A percentile compares a stretch with the other conserved stretches of the same genome.
Evolutionary conservation across 2,329 filamentous ascomycete species (phyloP).

Genomic region (Endocalyx cinctus): DNA sequence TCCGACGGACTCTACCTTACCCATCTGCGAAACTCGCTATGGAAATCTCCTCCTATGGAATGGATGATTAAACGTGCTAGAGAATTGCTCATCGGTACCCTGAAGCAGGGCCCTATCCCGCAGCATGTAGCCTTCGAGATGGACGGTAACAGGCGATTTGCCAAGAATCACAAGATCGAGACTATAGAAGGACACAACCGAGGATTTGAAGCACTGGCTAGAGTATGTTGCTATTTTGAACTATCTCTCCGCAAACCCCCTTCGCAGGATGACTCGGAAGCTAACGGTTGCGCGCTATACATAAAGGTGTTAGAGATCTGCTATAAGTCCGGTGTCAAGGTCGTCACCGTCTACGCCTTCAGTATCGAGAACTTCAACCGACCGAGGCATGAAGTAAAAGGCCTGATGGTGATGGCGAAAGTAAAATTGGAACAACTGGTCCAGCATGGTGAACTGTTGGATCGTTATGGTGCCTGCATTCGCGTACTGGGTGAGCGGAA

Average conservation of each 20-base stretch:
- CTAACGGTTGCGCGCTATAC: no score
- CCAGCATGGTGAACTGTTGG: conserved; percentile 87
- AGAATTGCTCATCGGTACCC: conserved; percentile 79
- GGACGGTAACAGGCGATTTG: conserved; percentile 96
- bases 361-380: conserved; percentile 99
- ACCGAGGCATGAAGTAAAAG: conserved; percentile 93
- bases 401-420: conserved; percentile 96
- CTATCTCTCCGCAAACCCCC: no score
- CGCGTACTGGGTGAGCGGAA: conserved; percentile 81
- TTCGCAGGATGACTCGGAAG: no score
- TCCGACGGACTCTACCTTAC: conserved; percentile 47
- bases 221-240: conserved; percentile 58
- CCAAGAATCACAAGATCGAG: conserved; percentile 85
- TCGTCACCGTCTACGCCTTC: conserved; percentile 97
- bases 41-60: conserved; percentile 86
- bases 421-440: conserved; percentile 87
- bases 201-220: conserved; percentile 90
- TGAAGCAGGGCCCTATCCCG: conserved; percentile 87
- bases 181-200: conserved; percentile 94
- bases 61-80: conserved; percentile 77
- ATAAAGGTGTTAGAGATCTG: conserved; percentile 85
- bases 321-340: conserved; percentile 95
- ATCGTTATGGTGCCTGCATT: conserved; percentile 85
- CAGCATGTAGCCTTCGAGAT: conserved; percentile 99
- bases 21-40: conserved; percentile 61